A percentile compares a stretch with the other conserved stretches of the same genome.
phyloP scores from a whole-genome alignment of 1,284 basidiomycete genomes.

The Sphaerobolus stellatus region DNA sequence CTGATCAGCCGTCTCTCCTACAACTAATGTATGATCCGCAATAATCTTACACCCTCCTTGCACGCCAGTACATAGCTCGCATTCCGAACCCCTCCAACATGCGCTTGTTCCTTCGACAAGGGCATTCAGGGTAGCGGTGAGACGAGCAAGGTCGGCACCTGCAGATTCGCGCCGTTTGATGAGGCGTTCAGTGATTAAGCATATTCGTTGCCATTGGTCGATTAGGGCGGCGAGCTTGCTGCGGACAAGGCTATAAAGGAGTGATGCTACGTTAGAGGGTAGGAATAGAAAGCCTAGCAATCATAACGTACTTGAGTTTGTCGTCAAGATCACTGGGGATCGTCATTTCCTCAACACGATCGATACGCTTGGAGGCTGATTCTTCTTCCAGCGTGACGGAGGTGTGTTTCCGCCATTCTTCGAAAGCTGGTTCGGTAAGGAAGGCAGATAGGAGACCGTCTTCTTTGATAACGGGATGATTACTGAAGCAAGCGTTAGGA shows the following conservation, averaged over 20 bases:
- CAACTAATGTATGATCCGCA: conserved; percentile 67
- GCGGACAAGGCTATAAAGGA: conserved; percentile 58
- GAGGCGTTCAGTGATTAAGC: conserved; percentile 79
- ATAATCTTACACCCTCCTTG: conserved; percentile 67
- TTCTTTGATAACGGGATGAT: conserved; percentile 86
- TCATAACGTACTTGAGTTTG: conserved; percentile 66
- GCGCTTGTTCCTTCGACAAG: conserved; percentile 73
- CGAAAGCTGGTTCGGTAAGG: conserved; percentile 77
- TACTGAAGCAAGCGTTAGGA: conserved; percentile 44
- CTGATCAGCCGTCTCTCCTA: conserved; percentile 76
- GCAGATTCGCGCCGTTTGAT: conserved; percentile 84
- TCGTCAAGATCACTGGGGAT: conserved; percentile 91
- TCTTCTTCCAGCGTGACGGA: conserved; percentile 82
- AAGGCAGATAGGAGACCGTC: conserved; percentile 83
- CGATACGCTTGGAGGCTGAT: conserved; percentile 75
- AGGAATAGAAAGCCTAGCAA: conserved; percentile 7
- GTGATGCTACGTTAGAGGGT: conserved; percentile 5
- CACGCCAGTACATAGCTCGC: conserved; percentile 81
- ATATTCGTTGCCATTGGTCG: conserved; percentile 89
- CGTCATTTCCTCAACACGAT: conserved; percentile 83
- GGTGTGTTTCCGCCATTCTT: conserved; percentile 80
- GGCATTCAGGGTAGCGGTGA: conserved; percentile 80
- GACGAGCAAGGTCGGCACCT: conserved; percentile 77
- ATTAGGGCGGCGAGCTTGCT: conserved; percentile 72
- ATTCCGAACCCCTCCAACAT: conserved; percentile 78